Evolutionary conservation across 2,329 filamentous ascomycete species (phyloP).

Genomic region (Xylariales sp.): DNA sequence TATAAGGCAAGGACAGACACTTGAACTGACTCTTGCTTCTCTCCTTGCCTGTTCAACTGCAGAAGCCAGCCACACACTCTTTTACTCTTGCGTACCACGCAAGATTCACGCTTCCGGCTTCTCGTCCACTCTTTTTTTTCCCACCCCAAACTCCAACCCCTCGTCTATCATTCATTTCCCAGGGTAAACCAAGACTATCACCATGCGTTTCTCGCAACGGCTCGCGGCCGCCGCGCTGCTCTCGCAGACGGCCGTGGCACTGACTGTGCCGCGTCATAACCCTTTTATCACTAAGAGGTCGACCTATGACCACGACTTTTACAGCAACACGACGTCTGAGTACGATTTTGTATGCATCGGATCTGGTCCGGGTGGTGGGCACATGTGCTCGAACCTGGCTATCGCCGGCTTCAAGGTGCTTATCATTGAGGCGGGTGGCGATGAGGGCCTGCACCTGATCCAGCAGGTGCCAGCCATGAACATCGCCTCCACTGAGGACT

Average conservation of each 20-base stretch:
- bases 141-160: background rate
- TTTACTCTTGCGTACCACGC: background rate
- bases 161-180: conserved; percentile 1
- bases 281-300: conserved; percentile 5
- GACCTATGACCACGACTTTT: conserved; percentile 5
- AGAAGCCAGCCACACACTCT: conserved; percentile 7
- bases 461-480: conserved; percentile 41
- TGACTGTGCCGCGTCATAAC: conserved; percentile 2
- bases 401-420: conserved; percentile 48
- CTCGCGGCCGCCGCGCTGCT: conserved; percentile 2
- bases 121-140: background rate
- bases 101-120: conserved; percentile 5
- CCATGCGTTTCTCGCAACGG: conserved; percentile 1
- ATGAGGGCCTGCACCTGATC: conserved; percentile 38
- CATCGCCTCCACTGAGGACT: conserved; percentile 38
- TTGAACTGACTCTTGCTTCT: conserved; percentile 2
- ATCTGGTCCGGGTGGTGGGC: conserved; percentile 46
- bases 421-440: conserved; percentile 52
- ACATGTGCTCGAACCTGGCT: conserved; percentile 46
- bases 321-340: conserved; percentile 28
- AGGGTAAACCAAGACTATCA: background rate
- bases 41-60: conserved; percentile 4
- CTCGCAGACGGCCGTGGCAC: conserved; percentile 3
- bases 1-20: conserved; percentile 5
- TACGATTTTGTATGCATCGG: conserved; percentile 37